Percentiles rank a stretch among this genome's conserved stretches.
Conservation (phyloP, 441 rosid species). For the Manihot esculenta region DNA sequence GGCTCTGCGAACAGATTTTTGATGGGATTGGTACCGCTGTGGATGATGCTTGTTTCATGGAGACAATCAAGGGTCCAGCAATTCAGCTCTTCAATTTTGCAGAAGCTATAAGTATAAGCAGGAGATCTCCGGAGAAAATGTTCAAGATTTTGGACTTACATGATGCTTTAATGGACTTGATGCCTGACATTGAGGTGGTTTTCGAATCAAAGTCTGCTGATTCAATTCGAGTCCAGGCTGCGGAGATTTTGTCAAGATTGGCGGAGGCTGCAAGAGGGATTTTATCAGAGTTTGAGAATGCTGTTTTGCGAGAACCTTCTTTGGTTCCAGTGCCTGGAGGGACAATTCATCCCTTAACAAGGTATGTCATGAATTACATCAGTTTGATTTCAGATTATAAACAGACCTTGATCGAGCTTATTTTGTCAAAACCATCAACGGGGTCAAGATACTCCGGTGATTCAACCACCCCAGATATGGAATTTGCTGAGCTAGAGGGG, state of each 20-base stretch:
- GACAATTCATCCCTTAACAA: conserved; percentile 87
- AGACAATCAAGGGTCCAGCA: conserved; percentile 53
- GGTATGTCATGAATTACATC: conserved; percentile 90
- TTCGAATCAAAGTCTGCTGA: conserved; percentile 46
- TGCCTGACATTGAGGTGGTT: conserved; percentile 45
- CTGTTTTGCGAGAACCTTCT: conserved; percentile 58
- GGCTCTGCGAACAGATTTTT: conserved; percentile 56
- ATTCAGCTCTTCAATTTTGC: conserved; percentile 78
- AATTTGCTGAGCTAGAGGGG: conserved; percentile 58
- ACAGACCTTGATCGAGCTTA: conserved; percentile 67
- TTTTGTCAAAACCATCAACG: conserved; percentile 70
- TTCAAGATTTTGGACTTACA: conserved; percentile 83
- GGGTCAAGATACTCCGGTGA: conserved; percentile 70
- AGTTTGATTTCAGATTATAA: conserved; percentile 80
- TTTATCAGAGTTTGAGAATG: conserved; percentile 76
- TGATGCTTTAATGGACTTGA: conserved; percentile 67
- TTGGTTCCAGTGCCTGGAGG: conserved; percentile 59
- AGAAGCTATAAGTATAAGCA: conserved; percentile 71
- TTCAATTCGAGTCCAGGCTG: conserved; percentile 57
- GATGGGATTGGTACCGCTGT: conserved; percentile 37
- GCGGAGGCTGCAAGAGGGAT: conserved; percentile 85
- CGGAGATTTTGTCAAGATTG: conserved; percentile 70
- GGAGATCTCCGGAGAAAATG: conserved; percentile 78
- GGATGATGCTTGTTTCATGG: conserved; percentile 49
- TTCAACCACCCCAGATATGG: conserved; percentile 61